Conservation (phyloP, 495 filamentous ascomycete species). For the Penicillium psychrofluorescens region DNA sequence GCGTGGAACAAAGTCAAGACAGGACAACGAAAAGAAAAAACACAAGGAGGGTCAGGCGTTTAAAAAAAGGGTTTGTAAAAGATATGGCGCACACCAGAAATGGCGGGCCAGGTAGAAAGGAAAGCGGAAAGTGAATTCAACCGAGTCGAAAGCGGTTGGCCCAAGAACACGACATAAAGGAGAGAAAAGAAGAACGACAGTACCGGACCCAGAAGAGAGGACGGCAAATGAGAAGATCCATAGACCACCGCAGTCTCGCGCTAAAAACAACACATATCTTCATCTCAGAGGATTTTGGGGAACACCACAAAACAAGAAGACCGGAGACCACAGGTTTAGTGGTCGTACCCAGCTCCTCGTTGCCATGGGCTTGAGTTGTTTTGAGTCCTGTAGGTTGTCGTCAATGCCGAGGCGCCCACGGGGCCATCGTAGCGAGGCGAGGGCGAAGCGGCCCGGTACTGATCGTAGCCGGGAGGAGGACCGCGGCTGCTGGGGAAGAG, state of each 20-base stretch:
- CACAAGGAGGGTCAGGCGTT: conserved; percentile 14
- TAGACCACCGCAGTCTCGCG: conserved; percentile 25
- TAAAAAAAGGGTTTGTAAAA: conserved; percentile 12
- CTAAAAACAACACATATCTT: conserved; percentile 38
- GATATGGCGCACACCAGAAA: conserved; percentile 3
- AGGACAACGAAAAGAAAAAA: conserved; percentile 22
- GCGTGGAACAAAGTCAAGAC: conserved; percentile 8
- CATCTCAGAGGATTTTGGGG: conserved; percentile 26
- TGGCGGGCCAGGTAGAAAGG: not conserved
- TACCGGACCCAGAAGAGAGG: conserved; percentile 8
- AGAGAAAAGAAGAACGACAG: conserved; percentile 4
- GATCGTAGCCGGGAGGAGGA: conserved; percentile 29
- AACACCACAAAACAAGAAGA: conserved; percentile 5
- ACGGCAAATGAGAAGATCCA: conserved; percentile 18
- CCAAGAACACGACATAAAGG: conserved; percentile 3
- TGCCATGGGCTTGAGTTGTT: conserved; percentile 61
- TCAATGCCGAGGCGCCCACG: conserved; percentile 18
- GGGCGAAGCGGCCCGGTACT: conserved; percentile 28
- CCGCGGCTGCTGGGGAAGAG: conserved; percentile 48
- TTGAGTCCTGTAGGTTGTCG: conserved; percentile 36
- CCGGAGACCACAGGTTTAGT: conserved; percentile 29
- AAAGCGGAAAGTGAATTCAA: not conserved
- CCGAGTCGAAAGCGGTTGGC: not conserved
- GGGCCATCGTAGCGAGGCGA: conserved; percentile 24
- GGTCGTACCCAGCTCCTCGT: conserved; percentile 58